Percentiles rank a stretch among this genome's conserved stretches.
Evolutionary conservation across 202 grass and related monocot genomes (phyloP).

Genomic region (Hordeum pubiflorum): DNA sequence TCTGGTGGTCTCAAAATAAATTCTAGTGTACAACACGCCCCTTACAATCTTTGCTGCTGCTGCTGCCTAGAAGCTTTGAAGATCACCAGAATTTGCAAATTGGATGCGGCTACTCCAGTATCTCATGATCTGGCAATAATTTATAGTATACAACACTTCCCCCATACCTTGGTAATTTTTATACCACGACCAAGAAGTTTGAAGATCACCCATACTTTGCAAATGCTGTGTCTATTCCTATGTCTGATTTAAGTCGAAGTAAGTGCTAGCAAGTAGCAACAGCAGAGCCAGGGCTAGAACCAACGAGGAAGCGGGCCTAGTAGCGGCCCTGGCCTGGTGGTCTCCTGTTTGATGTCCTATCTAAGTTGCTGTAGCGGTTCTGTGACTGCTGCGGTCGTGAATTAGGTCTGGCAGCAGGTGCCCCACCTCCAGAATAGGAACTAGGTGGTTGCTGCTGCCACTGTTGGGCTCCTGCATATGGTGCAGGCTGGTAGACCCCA

Average conservation of each 20-base stretch:
- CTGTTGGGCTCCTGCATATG: conserved; percentile 38
- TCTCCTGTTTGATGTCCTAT: conserved; percentile 50
- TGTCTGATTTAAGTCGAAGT: background rate
- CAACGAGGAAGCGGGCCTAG: conserved; percentile 1
- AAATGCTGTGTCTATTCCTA: background rate
- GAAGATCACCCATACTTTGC: background rate
- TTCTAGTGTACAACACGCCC: conserved; percentile 29
- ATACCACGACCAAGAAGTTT: background rate
- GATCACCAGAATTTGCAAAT: conserved; percentile 10
- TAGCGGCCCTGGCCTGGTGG: conserved; percentile 39
- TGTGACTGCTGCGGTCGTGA: conserved; percentile 33
- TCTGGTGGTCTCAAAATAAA: background rate
- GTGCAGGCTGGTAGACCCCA: conserved; percentile 30
- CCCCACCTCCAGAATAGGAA: conserved; percentile 28
- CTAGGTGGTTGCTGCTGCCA: conserved; percentile 51
- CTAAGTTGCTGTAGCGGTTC: conserved; percentile 52
- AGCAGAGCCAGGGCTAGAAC: conserved; percentile 28
- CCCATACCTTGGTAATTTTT: background rate
- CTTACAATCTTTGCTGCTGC: background rate
- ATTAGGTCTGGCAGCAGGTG: conserved; percentile 26
- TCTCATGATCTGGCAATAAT: background rate
- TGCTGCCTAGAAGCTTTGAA: background rate
- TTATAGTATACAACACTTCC: conserved; percentile 26
- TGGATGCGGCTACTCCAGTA: background rate
- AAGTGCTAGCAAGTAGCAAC: conserved; percentile 20